A percentile compares a stretch with the other conserved stretches of the same genome.
Conservation (phyloP, 202 grass and related monocot species). For the Elaeis oleifera region DNA sequence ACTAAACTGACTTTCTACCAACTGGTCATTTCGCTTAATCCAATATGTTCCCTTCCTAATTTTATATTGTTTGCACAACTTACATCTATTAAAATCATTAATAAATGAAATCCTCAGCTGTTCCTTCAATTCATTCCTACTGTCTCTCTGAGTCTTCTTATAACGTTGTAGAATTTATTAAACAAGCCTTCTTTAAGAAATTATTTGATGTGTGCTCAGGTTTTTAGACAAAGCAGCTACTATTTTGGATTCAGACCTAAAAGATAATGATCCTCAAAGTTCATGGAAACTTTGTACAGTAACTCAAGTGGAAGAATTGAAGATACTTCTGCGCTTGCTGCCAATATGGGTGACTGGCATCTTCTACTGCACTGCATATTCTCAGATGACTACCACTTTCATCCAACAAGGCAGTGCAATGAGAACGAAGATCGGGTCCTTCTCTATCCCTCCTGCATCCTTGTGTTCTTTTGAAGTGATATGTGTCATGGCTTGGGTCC, state of each 20-base stretch:
- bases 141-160: no score
- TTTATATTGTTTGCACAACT: no score
- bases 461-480: slow-evolving; percentile 67
- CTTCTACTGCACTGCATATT: slow-evolving; percentile 52
- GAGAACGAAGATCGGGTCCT: slow-evolving; percentile 56
- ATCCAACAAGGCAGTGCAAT: slow-evolving; percentile 73
- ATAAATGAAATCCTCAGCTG: no score
- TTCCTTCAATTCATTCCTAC: no score
- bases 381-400: slow-evolving; percentile 76
- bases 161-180: no score
- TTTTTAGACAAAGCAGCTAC: slow-evolving; percentile 83
- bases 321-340: slow-evolving; percentile 68
- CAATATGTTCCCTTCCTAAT: no score
- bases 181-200: neutral
- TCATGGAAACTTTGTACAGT: slow-evolving; percentile 47
- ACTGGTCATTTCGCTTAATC: no score
- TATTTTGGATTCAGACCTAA: slow-evolving; percentile 42
- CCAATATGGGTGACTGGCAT: slow-evolving; percentile 75
- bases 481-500: slow-evolving; percentile 72
- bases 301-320: slow-evolving; percentile 78
- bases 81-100: no score
- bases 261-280: slow-evolving; percentile 1
- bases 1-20: no score
- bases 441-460: slow-evolving; percentile 73
- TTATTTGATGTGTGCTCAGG: slow-evolving; percentile 23